Base-by-base conservation (phyloP, 768 basidiomycete species). In the Tephrocybe sp. region DNA sequence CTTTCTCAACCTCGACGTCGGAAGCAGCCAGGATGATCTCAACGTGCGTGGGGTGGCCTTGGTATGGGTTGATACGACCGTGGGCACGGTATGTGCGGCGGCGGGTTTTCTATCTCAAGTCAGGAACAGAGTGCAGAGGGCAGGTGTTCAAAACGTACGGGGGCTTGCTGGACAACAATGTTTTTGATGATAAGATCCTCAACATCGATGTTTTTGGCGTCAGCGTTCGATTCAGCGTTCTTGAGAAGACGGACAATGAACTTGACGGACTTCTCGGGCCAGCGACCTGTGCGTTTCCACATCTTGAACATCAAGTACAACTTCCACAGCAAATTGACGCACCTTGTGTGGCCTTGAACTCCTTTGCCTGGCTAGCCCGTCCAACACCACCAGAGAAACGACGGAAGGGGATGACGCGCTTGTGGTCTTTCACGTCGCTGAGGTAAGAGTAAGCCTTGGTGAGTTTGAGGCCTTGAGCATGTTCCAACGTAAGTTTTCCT, bases 151-250 rank as follows among this genome's bases (percentile, higher is more conserved):
- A 33, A 38, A 83, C 90, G 54, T 78, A 93, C 90, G 57, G 97
- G 97, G 61, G 97, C 97, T 78, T 99, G 97, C 73, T 99, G 88
- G 45, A 99, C 95, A 61, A 90, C 92, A 61, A 98, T 97, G 83
- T 88, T 96, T 79, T 89, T 94, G 83, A 98, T 95, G 69, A 73
- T 60, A 50, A 99, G 86, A 56, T 95, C 93, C 63, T 98, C 96
- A 55, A 92, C 77, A 51, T 93, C 90, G 58, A 99, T 77, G 73
- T 85, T 92, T 81, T 99, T 99, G 63, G 92, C 92, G 65, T 98
- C 95, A 57, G 97, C 97, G 72, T 99, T 99, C 61, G 97, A 88
- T 73, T 98, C 96, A 37, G 97, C 97, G 73, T 99, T 99, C 84
- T 98, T 98, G 68, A 99, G 73, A 48, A 99, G 84, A 60, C 91